A percentile compares a stretch with the other conserved stretches of the same genome.
These are phyloP conservation scores for Xenosphaeropsis pyriputrescens DNA, from an alignment of 2,329 filamentous ascomycete species.

Conservation along the genomic window DNA sequence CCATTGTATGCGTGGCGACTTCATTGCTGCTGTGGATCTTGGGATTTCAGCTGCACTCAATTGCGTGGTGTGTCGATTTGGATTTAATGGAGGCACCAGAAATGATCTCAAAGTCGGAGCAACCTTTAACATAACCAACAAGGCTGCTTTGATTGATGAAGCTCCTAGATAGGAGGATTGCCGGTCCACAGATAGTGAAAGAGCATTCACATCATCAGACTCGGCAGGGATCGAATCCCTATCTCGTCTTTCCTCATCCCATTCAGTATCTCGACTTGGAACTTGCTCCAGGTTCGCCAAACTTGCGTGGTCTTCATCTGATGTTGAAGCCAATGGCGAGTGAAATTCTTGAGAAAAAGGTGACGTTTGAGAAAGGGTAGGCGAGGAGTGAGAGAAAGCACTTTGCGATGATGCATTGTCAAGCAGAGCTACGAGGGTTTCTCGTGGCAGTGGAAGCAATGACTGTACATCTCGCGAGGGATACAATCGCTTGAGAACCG, in stretches of 20 bases:
- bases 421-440: constrained; percentile 42
- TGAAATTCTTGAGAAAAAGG: constrained; percentile 28
- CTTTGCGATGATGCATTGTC: constrained; percentile 22
- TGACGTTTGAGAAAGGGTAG: constrained; percentile 6
- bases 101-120: constrained; percentile 32
- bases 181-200: constrained; percentile 42
- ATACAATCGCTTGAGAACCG: constrained; percentile 45
- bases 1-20: constrained; percentile 29
- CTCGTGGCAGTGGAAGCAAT: constrained; percentile 37
- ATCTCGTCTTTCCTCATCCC: constrained; percentile 47
- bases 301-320: constrained; percentile 22
- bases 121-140: constrained; percentile 49
- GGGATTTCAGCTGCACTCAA: constrained; percentile 14
- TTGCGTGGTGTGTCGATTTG: constrained; percentile 8
- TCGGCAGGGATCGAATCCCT: constrained; percentile 43
- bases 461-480: constrained; percentile 38
- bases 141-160: constrained; percentile 60
- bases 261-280: constrained; percentile 46
- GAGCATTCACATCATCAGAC: constrained; percentile 56
- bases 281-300: constrained; percentile 50
- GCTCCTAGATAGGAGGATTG: constrained; percentile 56
- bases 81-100: constrained; percentile 19
- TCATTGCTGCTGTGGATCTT: constrained; percentile 21
- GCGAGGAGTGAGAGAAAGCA: constrained; percentile 21
- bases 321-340: constrained; percentile 32